Percentiles rank a stretch among this genome's conserved stretches.
Evolutionary conservation across 306 rosid species (phyloP).

Genomic region (Dryas octopetala): DNA sequence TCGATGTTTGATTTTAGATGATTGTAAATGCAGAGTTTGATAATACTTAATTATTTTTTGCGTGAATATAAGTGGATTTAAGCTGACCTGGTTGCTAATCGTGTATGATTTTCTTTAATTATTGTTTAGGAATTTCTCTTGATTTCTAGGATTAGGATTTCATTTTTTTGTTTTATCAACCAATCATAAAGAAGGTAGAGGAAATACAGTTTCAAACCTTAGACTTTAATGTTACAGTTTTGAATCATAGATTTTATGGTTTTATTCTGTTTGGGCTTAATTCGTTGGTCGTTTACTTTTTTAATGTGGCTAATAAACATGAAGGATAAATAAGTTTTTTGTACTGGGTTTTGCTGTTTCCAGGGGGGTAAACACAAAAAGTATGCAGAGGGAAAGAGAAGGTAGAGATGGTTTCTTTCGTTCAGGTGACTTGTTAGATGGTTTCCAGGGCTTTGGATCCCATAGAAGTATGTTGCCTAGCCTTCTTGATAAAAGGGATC

Average conservation of each 20-base stretch:
- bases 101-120: neutral
- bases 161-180: neutral
- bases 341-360: neutral
- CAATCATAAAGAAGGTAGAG: neutral
- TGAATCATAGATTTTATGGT: neutral
- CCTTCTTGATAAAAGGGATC: slow-evolving; percentile 65
- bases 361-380: slow-evolving; percentile 21
- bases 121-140: neutral
- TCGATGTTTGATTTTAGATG: neutral
- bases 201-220: neutral
- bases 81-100: neutral
- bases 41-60: neutral
- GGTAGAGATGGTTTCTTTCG: slow-evolving; percentile 31
- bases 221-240: neutral
- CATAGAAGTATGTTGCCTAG: slow-evolving; percentile 43
- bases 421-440: slow-evolving; percentile 25
- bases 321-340: neutral
- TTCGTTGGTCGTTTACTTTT: neutral
- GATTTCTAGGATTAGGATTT: neutral
- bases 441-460: slow-evolving; percentile 50
- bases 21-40: neutral
- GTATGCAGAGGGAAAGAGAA: slow-evolving; percentile 58
- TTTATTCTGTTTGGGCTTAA: neutral
- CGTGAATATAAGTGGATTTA: neutral
- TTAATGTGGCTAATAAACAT: neutral